Base-by-base conservation (phyloP, 352 stramenopile genomes). In the Phytophthora pinifolia region DNA sequence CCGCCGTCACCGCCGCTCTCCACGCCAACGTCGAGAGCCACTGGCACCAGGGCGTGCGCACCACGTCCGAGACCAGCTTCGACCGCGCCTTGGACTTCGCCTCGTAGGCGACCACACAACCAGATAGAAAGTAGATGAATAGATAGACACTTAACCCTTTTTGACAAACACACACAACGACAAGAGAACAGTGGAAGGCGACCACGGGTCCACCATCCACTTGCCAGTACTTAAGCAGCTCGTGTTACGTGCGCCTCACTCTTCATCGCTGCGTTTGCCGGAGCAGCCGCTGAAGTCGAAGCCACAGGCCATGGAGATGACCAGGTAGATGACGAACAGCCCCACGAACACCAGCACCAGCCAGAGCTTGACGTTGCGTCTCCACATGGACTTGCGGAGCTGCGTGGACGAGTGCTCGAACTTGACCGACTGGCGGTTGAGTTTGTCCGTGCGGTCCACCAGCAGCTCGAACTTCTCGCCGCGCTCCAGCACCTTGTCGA, bases 381-480 rank as follows among this genome's bases (percentile, higher is more conserved):
- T 82, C 86, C 88, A 96, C 68, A 96, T 89, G 17, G 68, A 70
- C 55, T 83, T 84, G 66, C 94, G 86, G 42, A 99, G 75, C 45
- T 90, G 79, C 46, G 83, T 89, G 42, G 81, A 92, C 45, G 88
- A 96, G 39, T 83, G 86, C 56, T 98, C 89, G 72, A 99, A 99
- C 46, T 95, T 93, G 65, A 99, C 98, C 14, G 98, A 97, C 70
- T 98, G 89, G 43, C 97, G 88, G 70, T 97, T 98, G 4, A 99
- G 76, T 58, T 97, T 88, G 80, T 99, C 96, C n/a, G 86, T 96
- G 62, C 85, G 85, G 50, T 96, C 86, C 42, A 96, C 86, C 4
- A 96, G 69, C 34, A 96, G 60, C 76, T 99, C 97, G 70, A 99
- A 98, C 64, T 99, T 99, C 68, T 99, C 97, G 14, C 97, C 98